Conservation (phyloP, 2,329 filamentous ascomycete genomes). For the Botrytis deweyae region DNA sequence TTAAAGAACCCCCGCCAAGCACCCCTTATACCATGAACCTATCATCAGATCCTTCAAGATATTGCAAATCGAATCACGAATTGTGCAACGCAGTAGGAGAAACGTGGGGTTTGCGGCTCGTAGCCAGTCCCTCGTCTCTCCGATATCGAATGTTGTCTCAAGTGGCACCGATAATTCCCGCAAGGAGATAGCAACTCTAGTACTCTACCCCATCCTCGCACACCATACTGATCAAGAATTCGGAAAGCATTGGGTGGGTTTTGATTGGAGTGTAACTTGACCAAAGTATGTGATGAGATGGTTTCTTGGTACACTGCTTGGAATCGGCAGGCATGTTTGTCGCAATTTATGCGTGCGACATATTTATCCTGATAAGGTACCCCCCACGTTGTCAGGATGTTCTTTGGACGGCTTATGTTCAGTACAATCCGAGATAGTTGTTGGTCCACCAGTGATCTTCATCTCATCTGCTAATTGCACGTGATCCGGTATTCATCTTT, state of each 20-base stretch:
- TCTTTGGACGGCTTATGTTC: neutral
- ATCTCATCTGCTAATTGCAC: neutral
- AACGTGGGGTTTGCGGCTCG: slow-evolving; percentile 17
- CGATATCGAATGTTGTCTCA: slow-evolving; percentile 15
- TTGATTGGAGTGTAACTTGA: slow-evolving; percentile 5
- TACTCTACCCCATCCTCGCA: neutral
- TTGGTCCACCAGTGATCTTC: neutral
- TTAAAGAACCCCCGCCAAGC: neutral
- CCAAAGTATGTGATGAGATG: neutral
- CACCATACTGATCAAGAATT: neutral
- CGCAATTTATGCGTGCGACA: slow-evolving; percentile 4
- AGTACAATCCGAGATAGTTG: neutral
- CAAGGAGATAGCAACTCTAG: neutral
- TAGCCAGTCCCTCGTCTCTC: slow-evolving; percentile 15
- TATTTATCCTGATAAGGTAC: neutral
- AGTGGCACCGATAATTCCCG: slow-evolving; percentile 11
- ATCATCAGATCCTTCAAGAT: slow-evolving; percentile 2
- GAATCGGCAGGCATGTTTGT: neutral
- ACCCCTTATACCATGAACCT: neutral
- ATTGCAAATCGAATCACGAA: slow-evolving; percentile 14
- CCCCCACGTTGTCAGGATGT: slow-evolving; percentile 3
- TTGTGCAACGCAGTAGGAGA: slow-evolving; percentile 7
- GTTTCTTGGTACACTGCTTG: slow-evolving; percentile 14
- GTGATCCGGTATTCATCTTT: neutral
- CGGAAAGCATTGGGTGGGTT: neutral